Conservation (phyloP, 192 early-diverging fungal genomes). For the Physocladia obscura region DNA sequence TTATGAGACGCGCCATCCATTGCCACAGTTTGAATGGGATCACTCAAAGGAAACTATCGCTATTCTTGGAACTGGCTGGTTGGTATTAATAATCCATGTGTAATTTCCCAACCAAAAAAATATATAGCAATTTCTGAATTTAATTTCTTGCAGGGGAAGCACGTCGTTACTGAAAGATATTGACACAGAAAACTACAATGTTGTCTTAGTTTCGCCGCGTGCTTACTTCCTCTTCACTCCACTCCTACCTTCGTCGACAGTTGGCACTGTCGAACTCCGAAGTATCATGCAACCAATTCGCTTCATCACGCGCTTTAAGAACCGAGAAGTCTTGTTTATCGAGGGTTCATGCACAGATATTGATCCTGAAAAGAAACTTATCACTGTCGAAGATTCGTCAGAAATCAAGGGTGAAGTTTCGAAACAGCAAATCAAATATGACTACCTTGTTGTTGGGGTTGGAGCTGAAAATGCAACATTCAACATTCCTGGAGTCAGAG, state of each 20-base stretch:
- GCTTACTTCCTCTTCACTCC: constrained; percentile 84
- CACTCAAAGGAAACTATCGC: constrained; percentile 51
- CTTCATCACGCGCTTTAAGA: constrained; percentile 84
- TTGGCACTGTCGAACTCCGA: constrained; percentile 83
- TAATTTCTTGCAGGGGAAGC: no score
- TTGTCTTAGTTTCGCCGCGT: constrained; percentile 70
- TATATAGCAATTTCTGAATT: no score
- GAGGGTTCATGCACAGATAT: constrained; percentile 89
- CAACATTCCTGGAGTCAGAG: constrained; percentile 72
- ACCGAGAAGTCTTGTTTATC: constrained; percentile 77
- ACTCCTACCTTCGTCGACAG: constrained; percentile 61
- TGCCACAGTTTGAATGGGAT: constrained; percentile 48
- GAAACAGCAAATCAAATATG: constrained; percentile 63
- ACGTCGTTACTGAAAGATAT: constrained; percentile 68
- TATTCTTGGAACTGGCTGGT: constrained; percentile 49
- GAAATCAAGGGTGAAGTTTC: constrained; percentile 64
- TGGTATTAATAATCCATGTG: no score
- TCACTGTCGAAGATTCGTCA: constrained; percentile 73
- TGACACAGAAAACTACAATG: constrained; percentile 78
- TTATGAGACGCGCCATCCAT: constrained; percentile 46
- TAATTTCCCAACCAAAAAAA: no score
- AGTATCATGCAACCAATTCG: constrained; percentile 87
- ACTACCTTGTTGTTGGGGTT: constrained; percentile 75
- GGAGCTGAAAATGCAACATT: constrained; percentile 81
- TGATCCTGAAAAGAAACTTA: constrained; percentile 74